Evolutionary conservation across 805 yeast species (phyloP), one percentile per base, ranked within the genome.

Genomic region (Nakazawaea holstii): DNA sequence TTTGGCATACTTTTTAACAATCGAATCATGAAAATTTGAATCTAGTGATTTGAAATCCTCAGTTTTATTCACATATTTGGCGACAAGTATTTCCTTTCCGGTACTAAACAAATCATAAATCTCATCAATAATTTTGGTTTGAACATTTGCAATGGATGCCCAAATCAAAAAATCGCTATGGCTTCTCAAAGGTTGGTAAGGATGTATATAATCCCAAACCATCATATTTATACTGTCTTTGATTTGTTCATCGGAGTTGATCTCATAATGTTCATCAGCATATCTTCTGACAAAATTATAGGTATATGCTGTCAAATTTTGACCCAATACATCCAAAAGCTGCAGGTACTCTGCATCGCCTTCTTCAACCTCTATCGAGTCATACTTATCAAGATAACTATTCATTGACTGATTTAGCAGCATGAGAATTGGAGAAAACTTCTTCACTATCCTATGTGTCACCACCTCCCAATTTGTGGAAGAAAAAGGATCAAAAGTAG

Each of bases 391-490:
- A 20, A 40, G 26, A 35, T 49, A 62, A 2, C 50, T 28, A 6
- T 47, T 37, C 24, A 73, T 61, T 0, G 77, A 66, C 11, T 61
- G 56, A 46, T 78, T 74, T 45, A 80, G 50, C 6, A 60, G 55
- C 36, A 63, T 52, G 24, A 81, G 54, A 35, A 72, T 60, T 9
- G 85, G 84, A 1, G 78, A 65, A 58, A 82, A 82, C 55, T 80
- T 80, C 28, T 61, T 61, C 6, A 68, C 71, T n/a, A 80, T 72
- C 31, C 63, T 68, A 41, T 68, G 70, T 0, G 82, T 72, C 3
- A 73, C 62, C n/a, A 60, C 50, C 54, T 74, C 80, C 87, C 88
- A 82, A 55, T 82, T 61, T 0, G 76, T 79, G 10, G 76, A 69
- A 6, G 55, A 35, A 35, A 59, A 60, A 5, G 79, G 76, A 46